phyloP scores from a whole-genome alignment of 768 basidiomycete species.

The Lactifluus pinguis region DNA sequence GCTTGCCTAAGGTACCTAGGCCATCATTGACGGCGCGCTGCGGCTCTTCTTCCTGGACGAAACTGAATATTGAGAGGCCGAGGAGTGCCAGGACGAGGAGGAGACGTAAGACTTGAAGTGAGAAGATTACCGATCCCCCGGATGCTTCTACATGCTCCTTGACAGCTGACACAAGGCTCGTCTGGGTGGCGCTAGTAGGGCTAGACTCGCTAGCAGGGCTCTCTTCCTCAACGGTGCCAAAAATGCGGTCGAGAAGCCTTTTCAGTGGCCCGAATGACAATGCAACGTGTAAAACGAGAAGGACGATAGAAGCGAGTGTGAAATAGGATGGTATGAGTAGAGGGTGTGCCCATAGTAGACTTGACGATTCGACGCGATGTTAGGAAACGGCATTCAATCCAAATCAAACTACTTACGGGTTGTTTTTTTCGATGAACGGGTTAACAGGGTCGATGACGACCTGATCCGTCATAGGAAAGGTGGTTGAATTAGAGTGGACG shows the following conservation, averaged over 20 bases:
- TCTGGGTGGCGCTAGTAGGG: not conserved
- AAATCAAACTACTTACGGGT: not conserved
- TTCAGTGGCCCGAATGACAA: not conserved
- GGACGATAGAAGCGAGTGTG: not conserved
- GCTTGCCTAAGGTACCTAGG: slow-evolving; percentile 19
- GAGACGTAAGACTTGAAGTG: slow-evolving; percentile 38
- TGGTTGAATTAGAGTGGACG: not conserved
- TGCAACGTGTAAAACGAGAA: slow-evolving; percentile 2
- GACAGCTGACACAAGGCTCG: slow-evolving; percentile 11
- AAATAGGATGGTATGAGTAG: slow-evolving; percentile 14
- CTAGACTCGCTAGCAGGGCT: not conserved
- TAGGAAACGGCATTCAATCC: not conserved
- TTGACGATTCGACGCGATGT: not conserved
- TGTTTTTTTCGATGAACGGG: not conserved
- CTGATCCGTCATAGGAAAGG: not conserved
- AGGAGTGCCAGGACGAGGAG: slow-evolving; percentile 40
- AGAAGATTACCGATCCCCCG: slow-evolving; percentile 41
- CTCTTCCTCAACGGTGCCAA: not conserved
- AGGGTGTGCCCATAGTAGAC: slow-evolving; percentile 10
- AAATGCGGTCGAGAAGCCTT: not conserved
- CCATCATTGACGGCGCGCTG: not conserved
- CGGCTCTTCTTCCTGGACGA: slow-evolving; percentile 28
- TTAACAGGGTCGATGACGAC: not conserved
- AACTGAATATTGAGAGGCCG: slow-evolving; percentile 38
- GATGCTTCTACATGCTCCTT: slow-evolving; percentile 31